A percentile compares a stretch with the other conserved stretches of the same genome.
phyloP scores from a whole-genome alignment of 2,329 filamentous ascomycete species.

The Keithomyces neogunnii region DNA sequence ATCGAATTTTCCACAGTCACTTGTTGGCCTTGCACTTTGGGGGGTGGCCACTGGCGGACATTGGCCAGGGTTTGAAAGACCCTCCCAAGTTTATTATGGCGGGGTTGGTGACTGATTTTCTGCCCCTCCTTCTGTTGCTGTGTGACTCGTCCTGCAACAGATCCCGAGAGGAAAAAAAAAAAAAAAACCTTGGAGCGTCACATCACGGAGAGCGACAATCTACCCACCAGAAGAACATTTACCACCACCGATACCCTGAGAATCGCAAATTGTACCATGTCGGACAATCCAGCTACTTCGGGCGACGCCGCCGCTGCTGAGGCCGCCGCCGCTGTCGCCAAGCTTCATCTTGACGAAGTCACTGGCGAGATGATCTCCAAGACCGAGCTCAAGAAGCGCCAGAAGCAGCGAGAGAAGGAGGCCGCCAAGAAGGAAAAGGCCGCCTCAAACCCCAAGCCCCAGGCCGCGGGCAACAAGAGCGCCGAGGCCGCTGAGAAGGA shows the following conservation, averaged over 20 bases:
- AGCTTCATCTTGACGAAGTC: slow-evolving; percentile 82
- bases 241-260: neutral
- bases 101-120: slow-evolving; percentile 5
- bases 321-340: slow-evolving; percentile 50
- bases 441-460: slow-evolving; percentile 61
- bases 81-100: slow-evolving; percentile 1
- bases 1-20: neutral
- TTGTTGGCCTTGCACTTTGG: neutral
- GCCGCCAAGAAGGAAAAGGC: slow-evolving; percentile 85
- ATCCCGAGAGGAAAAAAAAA: neutral
- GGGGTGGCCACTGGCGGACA: neutral
- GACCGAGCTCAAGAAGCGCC: slow-evolving; percentile 86
- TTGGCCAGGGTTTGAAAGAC: neutral
- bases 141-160: slow-evolving; percentile 3
- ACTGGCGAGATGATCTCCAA: slow-evolving; percentile 84
- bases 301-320: slow-evolving; percentile 36
- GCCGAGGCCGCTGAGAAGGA: slow-evolving; percentile 58
- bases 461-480: slow-evolving; percentile 33
- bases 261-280: slow-evolving; percentile 15
- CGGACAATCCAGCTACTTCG: slow-evolving; percentile 22
- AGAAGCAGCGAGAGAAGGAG: slow-evolving; percentile 83
- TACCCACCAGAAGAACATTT: neutral
- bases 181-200: neutral
- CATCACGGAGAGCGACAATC: neutral
- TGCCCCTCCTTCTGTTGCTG: slow-evolving; percentile 3